Evolutionary conservation across 2,329 filamentous ascomycete genomes (phyloP).

Genomic region (Zopfia rhizophila): DNA sequence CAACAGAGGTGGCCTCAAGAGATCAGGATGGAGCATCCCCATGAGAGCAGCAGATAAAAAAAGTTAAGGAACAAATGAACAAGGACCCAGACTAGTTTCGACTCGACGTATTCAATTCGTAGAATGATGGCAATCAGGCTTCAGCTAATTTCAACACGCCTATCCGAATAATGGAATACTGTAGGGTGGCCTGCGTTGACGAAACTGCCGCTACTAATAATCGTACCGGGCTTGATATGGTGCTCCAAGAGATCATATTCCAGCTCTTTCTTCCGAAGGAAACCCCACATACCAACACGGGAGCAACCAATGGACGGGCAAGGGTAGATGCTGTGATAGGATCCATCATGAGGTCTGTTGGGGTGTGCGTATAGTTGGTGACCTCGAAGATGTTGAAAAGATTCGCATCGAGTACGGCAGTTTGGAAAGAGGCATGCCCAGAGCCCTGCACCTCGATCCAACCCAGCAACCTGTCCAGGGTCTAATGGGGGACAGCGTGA

Average conservation of each 20-base stretch:
- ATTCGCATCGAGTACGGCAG: neutral
- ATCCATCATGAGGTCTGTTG: conserved; percentile 1
- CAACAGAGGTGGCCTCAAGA: too few relatives aligned
- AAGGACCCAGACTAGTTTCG: too few relatives aligned
- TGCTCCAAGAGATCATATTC: conserved; percentile 12
- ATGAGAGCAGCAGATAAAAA: too few relatives aligned
- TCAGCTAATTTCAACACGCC: too few relatives aligned
- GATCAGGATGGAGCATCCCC: too few relatives aligned
- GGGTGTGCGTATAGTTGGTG: conserved; percentile 10
- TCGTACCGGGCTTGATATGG: conserved; percentile 6
- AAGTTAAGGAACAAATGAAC: too few relatives aligned
- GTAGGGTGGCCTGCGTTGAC: too few relatives aligned
- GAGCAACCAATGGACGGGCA: conserved; percentile 13
- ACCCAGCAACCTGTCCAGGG: neutral
- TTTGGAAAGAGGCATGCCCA: conserved; percentile 7
- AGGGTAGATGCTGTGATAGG: neutral
- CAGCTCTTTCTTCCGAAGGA: conserved; percentile 4
- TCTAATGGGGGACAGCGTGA: neutral
- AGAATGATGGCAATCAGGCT: too few relatives aligned
- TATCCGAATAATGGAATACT: too few relatives aligned
- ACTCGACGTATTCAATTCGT: too few relatives aligned
- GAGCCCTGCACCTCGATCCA: neutral
- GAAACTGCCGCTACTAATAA: too few relatives aligned
- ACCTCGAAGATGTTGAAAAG: conserved; percentile 1
- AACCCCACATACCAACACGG: conserved; percentile 9